phyloP scores from a whole-genome alignment of 2,329 filamentous ascomycete species.

The Stagonosporopsis rhizophila region DNA sequence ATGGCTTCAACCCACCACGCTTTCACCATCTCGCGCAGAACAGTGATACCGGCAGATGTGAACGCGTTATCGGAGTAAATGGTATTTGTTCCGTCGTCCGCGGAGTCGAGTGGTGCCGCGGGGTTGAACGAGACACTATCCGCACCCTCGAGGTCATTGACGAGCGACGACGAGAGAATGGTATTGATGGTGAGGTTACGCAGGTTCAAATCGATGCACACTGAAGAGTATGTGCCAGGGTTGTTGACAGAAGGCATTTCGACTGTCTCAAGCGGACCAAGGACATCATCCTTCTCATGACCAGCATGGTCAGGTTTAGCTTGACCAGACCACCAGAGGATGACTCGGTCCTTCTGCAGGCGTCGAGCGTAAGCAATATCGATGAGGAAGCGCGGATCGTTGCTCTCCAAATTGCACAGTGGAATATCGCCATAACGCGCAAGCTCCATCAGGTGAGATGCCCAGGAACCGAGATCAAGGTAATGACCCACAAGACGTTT shows the following conservation, averaged over 20 bases:
- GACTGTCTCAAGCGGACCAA: slow-evolving; percentile 81
- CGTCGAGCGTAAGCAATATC: slow-evolving; percentile 93
- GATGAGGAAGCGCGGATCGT: slow-evolving; percentile 93
- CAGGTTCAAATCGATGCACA: slow-evolving; percentile 93
- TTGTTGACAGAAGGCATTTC: slow-evolving; percentile 94
- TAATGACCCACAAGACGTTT: slow-evolving; percentile 89
- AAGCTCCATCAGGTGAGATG: slow-evolving; percentile 84
- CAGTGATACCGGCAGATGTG: slow-evolving; percentile 86
- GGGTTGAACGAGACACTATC: slow-evolving; percentile 88
- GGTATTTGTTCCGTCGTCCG: slow-evolving; percentile 69
- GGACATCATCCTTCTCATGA: slow-evolving; percentile 90
- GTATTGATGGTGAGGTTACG: slow-evolving; percentile 98
- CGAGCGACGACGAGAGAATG: slow-evolving; percentile 91
- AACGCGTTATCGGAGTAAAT: slow-evolving; percentile 90
- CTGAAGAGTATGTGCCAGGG: slow-evolving; percentile 90
- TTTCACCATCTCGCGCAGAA: slow-evolving; percentile 97
- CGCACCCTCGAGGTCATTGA: slow-evolving; percentile 93
- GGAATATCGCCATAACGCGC: slow-evolving; percentile 93
- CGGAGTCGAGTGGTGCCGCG: slow-evolving; percentile 64
- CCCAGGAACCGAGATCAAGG: slow-evolving; percentile 90
- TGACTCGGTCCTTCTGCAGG: slow-evolving; percentile 87
- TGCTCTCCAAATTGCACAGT: slow-evolving; percentile 91
- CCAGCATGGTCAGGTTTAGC: slow-evolving; percentile 93
- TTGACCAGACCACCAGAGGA: slow-evolving; percentile 94
- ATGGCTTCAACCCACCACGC: slow-evolving; percentile 97